Conservation (phyloP, 1,139 yeast genomes). For the Sugiyamaella sp. region DNA sequence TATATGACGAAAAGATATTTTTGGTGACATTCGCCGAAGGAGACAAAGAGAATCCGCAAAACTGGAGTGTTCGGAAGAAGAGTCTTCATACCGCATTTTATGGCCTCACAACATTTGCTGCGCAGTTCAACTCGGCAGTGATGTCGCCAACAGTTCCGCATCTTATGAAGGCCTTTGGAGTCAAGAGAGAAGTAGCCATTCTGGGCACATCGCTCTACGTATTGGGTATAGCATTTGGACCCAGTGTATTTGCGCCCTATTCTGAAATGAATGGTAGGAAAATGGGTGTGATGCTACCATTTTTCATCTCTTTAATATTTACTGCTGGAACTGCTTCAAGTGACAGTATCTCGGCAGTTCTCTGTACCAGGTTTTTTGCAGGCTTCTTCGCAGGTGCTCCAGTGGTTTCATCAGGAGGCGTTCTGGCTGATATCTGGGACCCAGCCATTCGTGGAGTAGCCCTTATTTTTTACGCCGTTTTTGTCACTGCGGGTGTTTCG, state of each 20-base stretch:
- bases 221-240: constrained; percentile 76
- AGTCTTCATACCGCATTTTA: constrained; percentile 46
- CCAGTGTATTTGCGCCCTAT: constrained; percentile 75
- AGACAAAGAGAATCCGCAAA: constrained; percentile 39
- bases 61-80: constrained; percentile 46
- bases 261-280: constrained; percentile 79
- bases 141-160: constrained; percentile 50
- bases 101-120: constrained; percentile 49
- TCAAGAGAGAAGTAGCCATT: constrained; percentile 62
- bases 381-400: constrained; percentile 79
- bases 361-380: constrained; percentile 68
- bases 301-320: constrained; percentile 52
- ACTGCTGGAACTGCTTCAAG: constrained; percentile 38
- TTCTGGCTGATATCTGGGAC: constrained; percentile 68
- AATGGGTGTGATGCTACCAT: constrained; percentile 64
- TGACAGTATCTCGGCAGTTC: constrained; percentile 58
- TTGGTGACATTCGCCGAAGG: constrained; percentile 27
- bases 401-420: constrained; percentile 77
- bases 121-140: constrained; percentile 50
- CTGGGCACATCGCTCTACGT: constrained; percentile 70
- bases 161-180: constrained; percentile 52
- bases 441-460: constrained; percentile 70
- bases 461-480: constrained; percentile 65
- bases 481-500: constrained; percentile 75
- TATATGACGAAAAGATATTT: constrained; percentile 13